phyloP scores from a whole-genome alignment of 371 early-diverging fungal species.

The Rhizopus sp. region DNA sequence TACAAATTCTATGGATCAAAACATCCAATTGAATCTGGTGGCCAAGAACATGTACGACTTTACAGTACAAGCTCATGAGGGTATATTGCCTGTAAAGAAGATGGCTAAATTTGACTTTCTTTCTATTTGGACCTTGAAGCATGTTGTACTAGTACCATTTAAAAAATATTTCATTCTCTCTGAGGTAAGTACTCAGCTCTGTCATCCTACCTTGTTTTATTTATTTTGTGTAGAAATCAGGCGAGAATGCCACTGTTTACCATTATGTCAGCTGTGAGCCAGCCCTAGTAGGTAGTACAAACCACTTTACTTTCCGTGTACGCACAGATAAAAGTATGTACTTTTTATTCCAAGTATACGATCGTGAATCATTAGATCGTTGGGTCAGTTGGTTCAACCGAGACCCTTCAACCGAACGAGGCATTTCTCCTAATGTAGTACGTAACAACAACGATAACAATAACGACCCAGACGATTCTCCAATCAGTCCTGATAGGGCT shows the following conservation, averaged over 20 bases:
- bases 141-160: conserved; percentile 36
- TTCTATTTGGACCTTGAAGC: conserved; percentile 50
- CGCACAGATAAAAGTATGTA: conserved; percentile 21
- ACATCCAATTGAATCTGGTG: conserved; percentile 19
- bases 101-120: conserved; percentile 33
- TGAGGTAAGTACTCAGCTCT: conserved; percentile 27
- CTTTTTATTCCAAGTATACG: conserved; percentile 46
- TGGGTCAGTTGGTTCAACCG: conserved; percentile 45
- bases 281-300: conserved; percentile 8
- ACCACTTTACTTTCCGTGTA: conserved; percentile 36
- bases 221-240: conserved; percentile 23
- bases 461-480: not conserved
- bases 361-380: conserved; percentile 31
- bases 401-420: not conserved
- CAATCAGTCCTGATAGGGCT: not conserved
- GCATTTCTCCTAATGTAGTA: not conserved
- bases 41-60: conserved; percentile 36
- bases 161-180: conserved; percentile 38
- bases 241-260: conserved; percentile 25
- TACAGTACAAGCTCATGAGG: conserved; percentile 39
- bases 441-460: not conserved
- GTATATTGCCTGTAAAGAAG: conserved; percentile 45
- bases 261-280: conserved; percentile 30
- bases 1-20: conserved; percentile 12
- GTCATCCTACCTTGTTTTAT: not conserved